Evolutionary conservation across 225 moss, liverwort and hornwort genomes (phyloP), one percentile per base, ranked within the genome.

Genomic region (Lunularia cruciata): DNA sequence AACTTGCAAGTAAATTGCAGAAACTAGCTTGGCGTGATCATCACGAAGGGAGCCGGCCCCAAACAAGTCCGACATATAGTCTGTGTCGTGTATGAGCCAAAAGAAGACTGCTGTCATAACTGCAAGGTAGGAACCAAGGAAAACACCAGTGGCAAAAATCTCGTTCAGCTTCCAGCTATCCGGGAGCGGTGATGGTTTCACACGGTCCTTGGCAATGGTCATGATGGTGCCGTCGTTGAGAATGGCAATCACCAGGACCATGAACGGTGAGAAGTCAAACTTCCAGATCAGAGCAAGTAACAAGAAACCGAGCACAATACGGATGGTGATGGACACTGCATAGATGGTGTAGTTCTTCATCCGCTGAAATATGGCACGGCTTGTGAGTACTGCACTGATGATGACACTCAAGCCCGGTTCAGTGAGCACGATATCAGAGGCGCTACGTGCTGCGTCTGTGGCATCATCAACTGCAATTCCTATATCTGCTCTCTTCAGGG

Each of bases 191-290:
- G 77, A 77, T 8, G 77, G 72, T 6, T 36, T 54, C 2, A 77
- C 77, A 26, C 72, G 58, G 36, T 77, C 77, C 58, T 77, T 77
- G 2, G 77, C 57, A 20, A 77, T 77, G 65, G 77, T 77, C 77
- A 77, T 77, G 30, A 77, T 77, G 8, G 77, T 77, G 9, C 77
- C 77, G 2, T 75, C 74, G 38, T 75, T 75, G 31, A 75, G 58
- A 23, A 75, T 60, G 47, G 74, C 74, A 1, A 75, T 75, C 6
- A 75, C 47, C 8, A 75, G 68, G 13, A 75, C 60, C 74, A 75
- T 75, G 39, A 75, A 75, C 0, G 74, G 74, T 0, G 67, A 67
- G 74, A 75, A 75, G 57, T 75, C 60, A 18, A 75, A 75, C 14
- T 75, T 68, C 74, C 74, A 75, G 25, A 75, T 75, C 20, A 68